Base-by-base conservation (phyloP, 2,329 filamentous ascomycete genomes). In the Beauveria scarabaeidicola region DNA sequence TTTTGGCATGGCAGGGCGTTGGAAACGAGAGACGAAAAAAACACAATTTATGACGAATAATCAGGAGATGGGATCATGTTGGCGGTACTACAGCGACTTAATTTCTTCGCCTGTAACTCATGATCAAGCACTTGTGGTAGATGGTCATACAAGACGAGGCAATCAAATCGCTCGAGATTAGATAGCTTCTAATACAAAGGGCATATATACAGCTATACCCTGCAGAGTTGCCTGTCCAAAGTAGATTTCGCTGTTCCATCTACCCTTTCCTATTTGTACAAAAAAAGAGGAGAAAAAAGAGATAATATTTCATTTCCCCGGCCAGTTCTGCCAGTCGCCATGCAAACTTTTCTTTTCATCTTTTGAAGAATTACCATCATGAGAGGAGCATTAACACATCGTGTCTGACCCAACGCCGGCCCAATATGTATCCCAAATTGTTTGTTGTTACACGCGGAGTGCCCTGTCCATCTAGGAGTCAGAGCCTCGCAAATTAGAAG, bases 331-430 rank as follows among this genome's bases (percentile, higher is more conserved):
- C 56, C 52, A 41, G 27, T 48, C 25, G 47, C 60, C 44, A 61
- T 59, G 52, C 44, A 56, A 53, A 40, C 7, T 38, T 29, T 54
- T 50, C 19, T 50, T 46, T 50, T 54, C 44, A 43, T 53, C 29
- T 48, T 58, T 55, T 47, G 5, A 52, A 65, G 62, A 64, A 61
- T 51, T 63, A 69, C 64, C 67, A 69, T 77, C 74, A 69, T 77
- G 74, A 77, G 74, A 69, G 74, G 75, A 77, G 74, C 74, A 76
- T 76, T 74, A 74, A 60, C 73, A 75, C 72, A 74, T 63, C 64
- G 52, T 64, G 66, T 61, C 38, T 15, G 64, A 70, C 64, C 69
- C 67, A 72, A 73, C 72, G 70, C 72, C 73, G 64, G 67, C 66
- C 66, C 64, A 62, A 57, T 58, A 63, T 64, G 60, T 64, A 63